Evolutionary conservation across 2,329 filamentous ascomycete species (phyloP).

Genomic region (Thelonectria blattea): DNA sequence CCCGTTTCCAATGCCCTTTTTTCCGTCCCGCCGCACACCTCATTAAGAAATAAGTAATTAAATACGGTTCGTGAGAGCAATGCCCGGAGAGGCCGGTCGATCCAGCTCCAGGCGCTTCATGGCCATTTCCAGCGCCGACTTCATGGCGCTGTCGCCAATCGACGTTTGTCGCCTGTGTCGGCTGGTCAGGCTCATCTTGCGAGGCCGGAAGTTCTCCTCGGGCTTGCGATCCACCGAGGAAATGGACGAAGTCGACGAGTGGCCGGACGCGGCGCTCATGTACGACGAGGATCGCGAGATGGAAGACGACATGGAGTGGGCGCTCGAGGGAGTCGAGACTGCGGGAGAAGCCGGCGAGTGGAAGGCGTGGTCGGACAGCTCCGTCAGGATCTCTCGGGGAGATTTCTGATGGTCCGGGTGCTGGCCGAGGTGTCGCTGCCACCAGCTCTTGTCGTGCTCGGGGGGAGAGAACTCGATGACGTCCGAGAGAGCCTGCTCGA

Average conservation of each 20-base stretch:
- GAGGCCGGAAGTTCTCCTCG: slow-evolving; percentile 35
- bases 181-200: slow-evolving; percentile 40
- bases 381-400: slow-evolving; percentile 39
- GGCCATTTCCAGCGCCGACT: slow-evolving; percentile 27
- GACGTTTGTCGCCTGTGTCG: slow-evolving; percentile 36
- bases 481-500: slow-evolving; percentile 35
- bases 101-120: slow-evolving; percentile 40
- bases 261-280: slow-evolving; percentile 29
- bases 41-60: slow-evolving; percentile 17
- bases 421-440: slow-evolving; percentile 38
- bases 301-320: slow-evolving; percentile 26
- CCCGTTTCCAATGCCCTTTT: not conserved
- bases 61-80: slow-evolving; percentile 37
- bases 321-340: not conserved
- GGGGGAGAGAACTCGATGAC: slow-evolving; percentile 33
- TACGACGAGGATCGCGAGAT: slow-evolving; percentile 39
- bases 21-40: not conserved
- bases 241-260: slow-evolving; percentile 35
- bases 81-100: slow-evolving; percentile 37
- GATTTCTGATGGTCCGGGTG: slow-evolving; percentile 33
- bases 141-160: slow-evolving; percentile 21
- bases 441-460: slow-evolving; percentile 39
- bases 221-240: slow-evolving; percentile 27
- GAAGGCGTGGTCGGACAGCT: slow-evolving; percentile 31
- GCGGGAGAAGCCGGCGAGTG: slow-evolving; percentile 20